Evolutionary conservation across 805 yeast species (phyloP).

Genomic region (Candida manassasensis): DNA sequence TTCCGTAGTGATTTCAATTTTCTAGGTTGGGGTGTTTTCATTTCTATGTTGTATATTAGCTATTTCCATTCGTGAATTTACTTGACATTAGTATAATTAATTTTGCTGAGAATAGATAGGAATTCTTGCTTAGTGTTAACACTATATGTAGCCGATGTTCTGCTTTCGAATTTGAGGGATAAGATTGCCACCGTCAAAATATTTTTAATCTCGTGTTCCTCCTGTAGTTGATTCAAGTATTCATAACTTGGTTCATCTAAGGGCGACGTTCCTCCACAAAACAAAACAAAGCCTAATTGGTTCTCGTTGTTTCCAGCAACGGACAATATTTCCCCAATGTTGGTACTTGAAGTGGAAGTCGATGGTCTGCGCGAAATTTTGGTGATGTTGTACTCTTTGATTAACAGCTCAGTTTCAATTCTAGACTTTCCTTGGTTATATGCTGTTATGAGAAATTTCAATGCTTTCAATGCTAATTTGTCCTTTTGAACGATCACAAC

Average conservation of each 20-base stretch:
- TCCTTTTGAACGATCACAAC: conserved; percentile 69
- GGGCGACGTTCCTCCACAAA: conserved; percentile 64
- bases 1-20: neutral
- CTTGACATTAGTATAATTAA: neutral
- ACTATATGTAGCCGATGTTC: conserved; percentile 58
- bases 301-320: neutral
- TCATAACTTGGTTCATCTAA: conserved; percentile 67
- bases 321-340: conserved; percentile 5
- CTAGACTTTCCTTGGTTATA: conserved; percentile 18
- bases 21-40: neutral
- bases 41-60: neutral
- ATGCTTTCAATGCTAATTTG: conserved; percentile 52
- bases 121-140: conserved; percentile 69
- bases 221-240: conserved; percentile 41
- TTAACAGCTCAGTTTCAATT: conserved; percentile 1
- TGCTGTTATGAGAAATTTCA: conserved; percentile 45
- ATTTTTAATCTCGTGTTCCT: conserved; percentile 34
- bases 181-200: conserved; percentile 49
- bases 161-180: conserved; percentile 38
- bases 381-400: conserved; percentile 1
- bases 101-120: conserved; percentile 18
- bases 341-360: conserved; percentile 3
- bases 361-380: neutral
- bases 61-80: conserved; percentile 3
- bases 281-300: conserved; percentile 21